Evolutionary conservation across 1,284 basidiomycete species (phyloP), one percentile per base, ranked within the genome.

Genomic region (Violaceomyces palustris): DNA sequence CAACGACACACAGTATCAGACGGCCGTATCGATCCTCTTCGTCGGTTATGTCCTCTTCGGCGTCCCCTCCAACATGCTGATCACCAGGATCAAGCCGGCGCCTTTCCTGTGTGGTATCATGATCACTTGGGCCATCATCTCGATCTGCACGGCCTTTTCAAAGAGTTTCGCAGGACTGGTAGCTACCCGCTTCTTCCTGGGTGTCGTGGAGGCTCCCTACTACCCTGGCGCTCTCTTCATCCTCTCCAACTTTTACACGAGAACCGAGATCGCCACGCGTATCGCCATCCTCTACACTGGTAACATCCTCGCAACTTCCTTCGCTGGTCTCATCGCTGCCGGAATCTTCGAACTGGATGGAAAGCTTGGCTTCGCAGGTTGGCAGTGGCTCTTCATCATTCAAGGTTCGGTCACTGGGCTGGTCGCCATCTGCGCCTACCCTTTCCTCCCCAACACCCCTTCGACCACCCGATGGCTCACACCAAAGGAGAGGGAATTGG

Each of bases 331-430:
- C 15, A 50, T 50, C 33, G 35, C 31, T 15, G 48, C 48, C 11
- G 44, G 27, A 11, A 42, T 47, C 12, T 32, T 45, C 3, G 44
- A 18, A 14, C 14, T 50, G 25, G 41, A 49, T 21, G 43, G 45
- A 9, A 19, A n/a, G 14, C 31, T 18, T 15, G 44, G 44, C 1
- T 21, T 44, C 24, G 38, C 44, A 18, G 56, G 42, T 15, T 62
- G 58, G 58, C 26, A 39, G 27, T 62, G 60, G 60, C 31, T 62
- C 11, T 62, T 62, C 32, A 62, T 62, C 41, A 57, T 59, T 44
- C 31, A 51, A 38, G 54, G 45, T 4, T 4, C 23, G 27, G 36
- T 50, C 24, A 48, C 45, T 27, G 40, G 31, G 29, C 17, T 39
- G 29, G 33, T 47, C 14, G 50, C 44, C 6, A 12, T 53, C 12